Base-by-base conservation (phyloP, 805 yeast genomes). In the Saturnispora zaruensis region DNA sequence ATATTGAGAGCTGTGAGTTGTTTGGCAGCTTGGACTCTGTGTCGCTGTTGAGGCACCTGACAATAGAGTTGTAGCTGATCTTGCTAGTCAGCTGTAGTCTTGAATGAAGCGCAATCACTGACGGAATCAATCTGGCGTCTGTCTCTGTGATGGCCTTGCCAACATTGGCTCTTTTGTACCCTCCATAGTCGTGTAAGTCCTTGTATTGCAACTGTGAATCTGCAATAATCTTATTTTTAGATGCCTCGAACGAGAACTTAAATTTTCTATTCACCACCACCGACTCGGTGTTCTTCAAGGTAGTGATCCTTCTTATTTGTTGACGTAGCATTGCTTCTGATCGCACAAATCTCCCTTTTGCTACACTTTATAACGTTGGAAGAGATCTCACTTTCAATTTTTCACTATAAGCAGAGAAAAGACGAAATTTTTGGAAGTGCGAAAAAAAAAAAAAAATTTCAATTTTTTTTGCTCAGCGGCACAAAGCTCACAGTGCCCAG, bases 1-100 rank as follows among this genome's bases (percentile, higher is more conserved):
- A 81, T n/a, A 79, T 77, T 51, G 84, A 77, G 61, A 91, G 74
- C 5, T 95, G 93, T 51, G 74, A 74, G 65, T 93, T 91, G 66
- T 86, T 84, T 16, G 81, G 84, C 53, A 73, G 72, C 13, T 76
- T 76, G 50, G 66, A 64, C 13, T 68, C 57, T 26, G 57, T 46
- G 48, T 54, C 45, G 56, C 89, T 79, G 48, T 90, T 85, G 55
- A 93, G 74, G 41, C 93, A 78, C 61, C 90, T 84, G 1, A 96
- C 90, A 53, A 93, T 73, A 1, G 91, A 79, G 11, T 88, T 73
- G 37, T 75, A 72, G 50, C 80, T 65, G 60, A 78, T 84, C 6
- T 66, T 60, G 23, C 68, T 57, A 6, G 93, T 84, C 47, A 91
- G 73, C 18, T 74, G 66, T 48, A 91, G 71, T 66, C 99, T 79